Base-by-base conservation (phyloP, 805 yeast genomes). In the Monosporozyma unispora region DNA sequence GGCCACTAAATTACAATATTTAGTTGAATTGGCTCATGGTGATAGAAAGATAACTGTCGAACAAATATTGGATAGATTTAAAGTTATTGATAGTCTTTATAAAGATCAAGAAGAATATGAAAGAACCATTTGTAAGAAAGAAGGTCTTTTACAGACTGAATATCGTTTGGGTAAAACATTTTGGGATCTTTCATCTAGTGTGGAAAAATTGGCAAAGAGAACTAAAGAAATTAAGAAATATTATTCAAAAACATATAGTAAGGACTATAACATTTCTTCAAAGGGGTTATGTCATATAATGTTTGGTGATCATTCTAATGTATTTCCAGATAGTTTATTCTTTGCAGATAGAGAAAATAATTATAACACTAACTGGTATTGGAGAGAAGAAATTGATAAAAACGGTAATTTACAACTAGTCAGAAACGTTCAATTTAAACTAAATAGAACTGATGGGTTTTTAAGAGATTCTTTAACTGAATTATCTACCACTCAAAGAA, bases 241-340 rank as follows among this genome's bases (percentile, higher is more conserved):
- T 54, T 76, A 68, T 56, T 56, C 63, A 1, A 62, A 68, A 23
- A 50, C 56, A 1, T 57, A 70, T 4, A 42, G 70, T 7, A 64
- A 68, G 25, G 68, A 63, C 10, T 82, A 75, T 58, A 70, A 75
- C 37, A 60, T 84, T 1, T 84, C 95, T 0, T 82, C 96, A 0
- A 87, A 84, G 57, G 95, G 95, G 0, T 58, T 91, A 28, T 83
- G 87, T 62, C 95, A 87, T 60, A 71, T 81, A 0, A 62, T 91
- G 50, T 78, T 84, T 56, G 99, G 98, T 16, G 93, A 88, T 54
- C 74, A 77, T 45, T 84, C 96, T 0, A 61, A 71, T 0, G 61
- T 81, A 6, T 70, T 79, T 44, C 59, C 60, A 1, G 53, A 53
- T 28, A 22, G 49, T 27, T 44, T 51, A 25, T 50, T 56, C 22